phyloP scores from a whole-genome alignment of 1,284 basidiomycete genomes.

The Cystobasidium slooffiae region DNA sequence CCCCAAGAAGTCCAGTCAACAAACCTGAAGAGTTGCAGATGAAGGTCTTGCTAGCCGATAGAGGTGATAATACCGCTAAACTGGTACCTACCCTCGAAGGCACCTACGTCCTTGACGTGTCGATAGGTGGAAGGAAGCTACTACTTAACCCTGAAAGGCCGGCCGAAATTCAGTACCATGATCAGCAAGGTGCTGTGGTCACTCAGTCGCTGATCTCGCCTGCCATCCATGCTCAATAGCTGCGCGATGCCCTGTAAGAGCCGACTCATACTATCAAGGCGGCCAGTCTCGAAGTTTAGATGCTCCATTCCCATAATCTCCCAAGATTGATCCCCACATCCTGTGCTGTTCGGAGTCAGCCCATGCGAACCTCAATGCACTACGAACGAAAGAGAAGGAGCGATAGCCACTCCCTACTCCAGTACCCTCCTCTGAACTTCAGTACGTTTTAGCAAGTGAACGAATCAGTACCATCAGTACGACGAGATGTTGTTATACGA shows the following conservation, averaged over 20 bases:
- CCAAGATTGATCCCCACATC: background rate
- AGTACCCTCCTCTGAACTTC: no score
- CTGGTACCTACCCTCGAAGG: slow-evolving; percentile 30
- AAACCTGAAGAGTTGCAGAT: background rate
- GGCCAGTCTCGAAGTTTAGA: no score
- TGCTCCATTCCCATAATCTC: no score
- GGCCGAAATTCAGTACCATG: slow-evolving; percentile 29
- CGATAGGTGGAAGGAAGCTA: slow-evolving; percentile 39
- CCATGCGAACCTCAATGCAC: no score
- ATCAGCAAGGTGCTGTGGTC: slow-evolving; percentile 23
- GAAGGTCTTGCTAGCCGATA: slow-evolving; percentile 31
- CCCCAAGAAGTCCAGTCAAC: background rate
- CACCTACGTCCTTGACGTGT: slow-evolving; percentile 33
- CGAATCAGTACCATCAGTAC: no score
- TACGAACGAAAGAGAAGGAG: no score
- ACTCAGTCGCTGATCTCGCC: slow-evolving; percentile 26
- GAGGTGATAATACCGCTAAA: slow-evolving; percentile 41
- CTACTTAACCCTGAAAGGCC: slow-evolving; percentile 36
- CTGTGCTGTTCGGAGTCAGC: background rate
- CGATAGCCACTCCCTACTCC: no score
- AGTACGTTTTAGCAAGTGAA: no score
- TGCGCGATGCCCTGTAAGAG: background rate
- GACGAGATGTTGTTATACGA: no score
- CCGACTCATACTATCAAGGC: no score
- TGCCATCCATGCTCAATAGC: background rate